Percentiles rank a stretch among this genome's conserved stretches.
phyloP scores from a whole-genome alignment of 1,139 yeast genomes.

The Saccharomyces hybrid region DNA sequence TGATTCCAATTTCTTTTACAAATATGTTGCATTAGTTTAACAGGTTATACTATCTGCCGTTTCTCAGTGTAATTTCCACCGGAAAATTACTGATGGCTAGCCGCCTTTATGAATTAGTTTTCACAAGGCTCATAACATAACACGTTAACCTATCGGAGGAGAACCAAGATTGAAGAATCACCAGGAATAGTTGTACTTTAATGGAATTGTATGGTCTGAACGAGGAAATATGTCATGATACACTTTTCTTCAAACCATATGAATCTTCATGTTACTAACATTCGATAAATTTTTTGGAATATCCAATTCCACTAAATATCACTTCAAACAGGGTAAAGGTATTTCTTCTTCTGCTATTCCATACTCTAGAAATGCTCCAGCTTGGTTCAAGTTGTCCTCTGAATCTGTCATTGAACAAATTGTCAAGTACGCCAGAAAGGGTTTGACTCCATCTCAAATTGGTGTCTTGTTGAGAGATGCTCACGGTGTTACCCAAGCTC shows the following conservation, averaged over 20 bases:
- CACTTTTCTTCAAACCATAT: neutral
- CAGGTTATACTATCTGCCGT: neutral
- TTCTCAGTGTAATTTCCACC: neutral
- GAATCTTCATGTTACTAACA: neutral
- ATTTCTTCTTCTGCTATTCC: conserved; percentile 98
- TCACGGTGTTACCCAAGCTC: conserved; percentile 98
- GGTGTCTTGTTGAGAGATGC: conserved; percentile 99
- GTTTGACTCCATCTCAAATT: conserved; percentile 98
- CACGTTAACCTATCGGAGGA: neutral
- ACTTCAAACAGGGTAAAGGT: conserved; percentile 80
- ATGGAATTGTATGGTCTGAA: neutral
- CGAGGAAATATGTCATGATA: neutral
- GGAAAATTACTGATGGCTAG: neutral
- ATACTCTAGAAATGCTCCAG: conserved; percentile 97
- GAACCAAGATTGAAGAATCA: neutral
- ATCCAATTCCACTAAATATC: conserved; percentile 32
- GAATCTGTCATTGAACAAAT: conserved; percentile 97
- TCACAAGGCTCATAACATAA: neutral
- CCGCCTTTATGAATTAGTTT: neutral
- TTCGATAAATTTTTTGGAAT: neutral
- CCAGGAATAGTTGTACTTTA: neutral
- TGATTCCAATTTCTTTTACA: conserved; percentile 26
- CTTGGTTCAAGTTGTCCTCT: conserved; percentile 97
- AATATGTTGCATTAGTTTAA: neutral
- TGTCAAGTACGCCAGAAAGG: conserved; percentile 99